Percentiles rank a stretch among this genome's conserved stretches.
Conservation (phyloP, 2,329 filamentous ascomycete species). For the Pestalotiopsis sp. region DNA sequence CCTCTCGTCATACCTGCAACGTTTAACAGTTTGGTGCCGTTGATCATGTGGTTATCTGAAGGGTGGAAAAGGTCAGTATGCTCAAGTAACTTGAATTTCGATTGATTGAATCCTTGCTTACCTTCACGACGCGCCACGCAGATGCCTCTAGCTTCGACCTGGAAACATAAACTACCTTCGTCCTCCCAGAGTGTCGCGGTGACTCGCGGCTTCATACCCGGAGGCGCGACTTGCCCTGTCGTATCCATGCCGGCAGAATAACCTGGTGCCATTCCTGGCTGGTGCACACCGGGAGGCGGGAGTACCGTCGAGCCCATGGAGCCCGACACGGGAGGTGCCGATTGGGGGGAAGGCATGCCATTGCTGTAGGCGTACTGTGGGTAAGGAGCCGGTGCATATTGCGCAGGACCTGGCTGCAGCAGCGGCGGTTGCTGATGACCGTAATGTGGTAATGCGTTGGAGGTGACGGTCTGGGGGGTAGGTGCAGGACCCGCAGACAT, state of each 20-base stretch:
- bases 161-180: slow-evolving; percentile 95
- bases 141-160: slow-evolving; percentile 94
- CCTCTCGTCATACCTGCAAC: slow-evolving; percentile 98
- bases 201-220: slow-evolving; percentile 93
- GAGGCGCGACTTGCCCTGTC: slow-evolving; percentile 89
- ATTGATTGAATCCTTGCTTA: slow-evolving; percentile 26
- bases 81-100: background rate
- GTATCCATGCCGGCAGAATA: slow-evolving; percentile 66
- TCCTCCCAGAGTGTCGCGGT: slow-evolving; percentile 98
- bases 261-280: slow-evolving; percentile 54
- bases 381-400: slow-evolving; percentile 69
- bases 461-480: slow-evolving; percentile 75
- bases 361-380: slow-evolving; percentile 74
- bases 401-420: slow-evolving; percentile 70
- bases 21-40: slow-evolving; percentile 94
- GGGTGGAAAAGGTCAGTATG: background rate
- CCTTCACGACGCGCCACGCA: slow-evolving; percentile 91
- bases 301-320: slow-evolving; percentile 72
- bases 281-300: slow-evolving; percentile 65
- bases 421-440: slow-evolving; percentile 76
- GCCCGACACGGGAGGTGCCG: slow-evolving; percentile 68
- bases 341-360: slow-evolving; percentile 79
- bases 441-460: slow-evolving; percentile 75
- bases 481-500: slow-evolving; percentile 78
- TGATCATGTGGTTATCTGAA: slow-evolving; percentile 83